phyloP scores from a whole-genome alignment of 768 basidiomycete species.

The Naematelia aurantialba region DNA sequence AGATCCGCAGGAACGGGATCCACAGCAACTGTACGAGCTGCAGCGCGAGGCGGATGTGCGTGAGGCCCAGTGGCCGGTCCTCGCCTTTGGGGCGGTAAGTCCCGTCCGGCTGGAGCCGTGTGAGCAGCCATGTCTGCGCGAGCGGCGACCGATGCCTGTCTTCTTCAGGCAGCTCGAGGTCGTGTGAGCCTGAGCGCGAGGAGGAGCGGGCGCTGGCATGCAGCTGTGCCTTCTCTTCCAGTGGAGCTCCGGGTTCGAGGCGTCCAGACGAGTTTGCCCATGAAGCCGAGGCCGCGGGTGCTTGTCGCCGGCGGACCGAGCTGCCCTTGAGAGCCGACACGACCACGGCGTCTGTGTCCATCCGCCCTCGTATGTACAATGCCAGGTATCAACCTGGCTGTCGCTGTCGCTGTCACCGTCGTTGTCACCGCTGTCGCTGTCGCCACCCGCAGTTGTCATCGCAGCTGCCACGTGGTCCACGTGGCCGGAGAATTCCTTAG shows the following conservation, averaged over 20 bases:
- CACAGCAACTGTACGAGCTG: constrained; percentile 19
- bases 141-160: background rate
- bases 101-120: background rate
- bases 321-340: background rate
- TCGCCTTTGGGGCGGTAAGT: constrained; percentile 15
- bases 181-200: background rate
- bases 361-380: too few relatives aligned
- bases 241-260: too few relatives aligned
- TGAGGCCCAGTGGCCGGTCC: constrained; percentile 20
- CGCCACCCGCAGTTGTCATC: too few relatives aligned
- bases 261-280: too few relatives aligned
- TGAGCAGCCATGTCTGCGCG: background rate
- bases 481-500: too few relatives aligned
- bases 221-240: too few relatives aligned
- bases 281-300: too few relatives aligned
- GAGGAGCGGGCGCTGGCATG: too few relatives aligned
- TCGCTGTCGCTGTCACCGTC: too few relatives aligned
- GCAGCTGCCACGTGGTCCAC: background rate
- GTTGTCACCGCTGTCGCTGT: too few relatives aligned
- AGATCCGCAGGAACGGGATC: constrained; percentile 14
- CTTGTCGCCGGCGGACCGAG: background rate
- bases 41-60: constrained; percentile 20
- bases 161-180: background rate
- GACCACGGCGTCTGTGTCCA: background rate
- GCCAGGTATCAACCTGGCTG: too few relatives aligned